Conservation (phyloP, 2,329 filamentous ascomycete species). For the Fusarium abutilonis region DNA sequence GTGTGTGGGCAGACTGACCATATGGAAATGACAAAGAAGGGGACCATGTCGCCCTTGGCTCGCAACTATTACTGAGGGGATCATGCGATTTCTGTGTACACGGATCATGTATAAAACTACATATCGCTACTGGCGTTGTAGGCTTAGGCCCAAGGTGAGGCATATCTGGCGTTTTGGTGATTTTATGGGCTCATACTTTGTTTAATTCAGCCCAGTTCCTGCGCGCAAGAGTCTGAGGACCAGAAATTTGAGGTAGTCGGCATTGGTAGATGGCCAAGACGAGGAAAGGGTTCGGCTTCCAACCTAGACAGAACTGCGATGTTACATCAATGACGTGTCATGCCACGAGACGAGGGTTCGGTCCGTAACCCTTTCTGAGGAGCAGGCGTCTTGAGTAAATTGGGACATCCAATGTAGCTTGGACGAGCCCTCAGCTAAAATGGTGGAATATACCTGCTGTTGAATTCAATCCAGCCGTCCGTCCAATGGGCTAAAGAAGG, state of each 20-base stretch:
- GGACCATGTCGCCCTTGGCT: not conserved
- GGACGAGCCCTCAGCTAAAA: not conserved
- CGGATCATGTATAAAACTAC: constrained; percentile 22
- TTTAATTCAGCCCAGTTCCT: constrained; percentile 39
- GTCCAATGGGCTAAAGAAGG: not conserved
- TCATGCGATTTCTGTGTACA: constrained; percentile 2
- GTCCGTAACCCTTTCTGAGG: not conserved
- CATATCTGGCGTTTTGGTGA: constrained; percentile 41
- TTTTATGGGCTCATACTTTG: constrained; percentile 42
- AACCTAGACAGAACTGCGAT: not conserved
- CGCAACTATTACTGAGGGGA: not conserved
- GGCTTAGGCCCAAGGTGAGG: constrained; percentile 44
- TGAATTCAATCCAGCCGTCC: not conserved
- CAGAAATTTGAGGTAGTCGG: not conserved
- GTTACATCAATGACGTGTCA: not conserved
- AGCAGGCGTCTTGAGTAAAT: not conserved
- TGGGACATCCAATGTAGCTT: not conserved
- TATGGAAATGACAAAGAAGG: constrained; percentile 11
- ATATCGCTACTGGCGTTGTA: constrained; percentile 37
- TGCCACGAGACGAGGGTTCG: not conserved
- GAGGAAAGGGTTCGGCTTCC: not conserved
- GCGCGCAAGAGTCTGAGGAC: constrained; percentile 13
- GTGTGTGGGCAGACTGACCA: constrained; percentile 1
- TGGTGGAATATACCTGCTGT: not conserved
- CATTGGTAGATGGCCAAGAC: not conserved